These are phyloP conservation scores for Isatis lusitanica DNA, from an alignment of 441 rosid genomes.

Conservation along the genomic window DNA sequence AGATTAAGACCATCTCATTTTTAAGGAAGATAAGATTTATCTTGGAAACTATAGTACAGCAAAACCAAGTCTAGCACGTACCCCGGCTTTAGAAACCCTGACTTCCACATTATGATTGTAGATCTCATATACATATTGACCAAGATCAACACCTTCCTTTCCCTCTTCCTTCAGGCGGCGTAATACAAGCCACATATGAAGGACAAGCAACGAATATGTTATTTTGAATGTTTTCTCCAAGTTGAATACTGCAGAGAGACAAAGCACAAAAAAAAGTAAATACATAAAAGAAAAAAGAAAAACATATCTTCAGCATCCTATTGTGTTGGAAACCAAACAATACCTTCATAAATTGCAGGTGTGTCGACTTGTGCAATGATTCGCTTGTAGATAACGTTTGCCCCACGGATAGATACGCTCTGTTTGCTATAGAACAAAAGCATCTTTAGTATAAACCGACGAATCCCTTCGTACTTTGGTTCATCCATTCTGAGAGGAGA, in stretches of 20 bases:
- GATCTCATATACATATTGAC: constrained; percentile 86
- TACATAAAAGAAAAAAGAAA: background rate
- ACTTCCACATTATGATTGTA: constrained; percentile 91
- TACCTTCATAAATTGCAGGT: constrained; percentile 88
- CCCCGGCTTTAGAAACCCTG: constrained; percentile 95
- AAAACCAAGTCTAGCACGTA: constrained; percentile 38
- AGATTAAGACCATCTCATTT: background rate
- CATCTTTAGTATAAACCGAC: constrained; percentile 56
- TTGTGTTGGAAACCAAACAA: constrained; percentile 7
- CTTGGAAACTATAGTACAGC: background rate
- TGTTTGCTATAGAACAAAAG: constrained; percentile 84
- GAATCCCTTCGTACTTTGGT: constrained; percentile 68
- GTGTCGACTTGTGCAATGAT: constrained; percentile 70
- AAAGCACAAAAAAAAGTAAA: constrained; percentile 4
- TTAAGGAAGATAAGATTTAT: background rate
- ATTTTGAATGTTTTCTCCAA: constrained; percentile 92
- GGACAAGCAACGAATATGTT: constrained; percentile 82
- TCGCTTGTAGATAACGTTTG: constrained; percentile 69
- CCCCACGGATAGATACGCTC: constrained; percentile 81
- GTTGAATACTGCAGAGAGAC: constrained; percentile 67
- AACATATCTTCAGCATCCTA: background rate
- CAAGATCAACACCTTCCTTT: constrained; percentile 87
- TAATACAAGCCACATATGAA: constrained; percentile 88
- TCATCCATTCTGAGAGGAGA: constrained; percentile 84
- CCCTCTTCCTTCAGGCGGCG: constrained; percentile 90